These are phyloP conservation scores for Fusarium sp. DNA, from an alignment of 2,329 filamentous ascomycete genomes.

Conservation along the genomic window DNA sequence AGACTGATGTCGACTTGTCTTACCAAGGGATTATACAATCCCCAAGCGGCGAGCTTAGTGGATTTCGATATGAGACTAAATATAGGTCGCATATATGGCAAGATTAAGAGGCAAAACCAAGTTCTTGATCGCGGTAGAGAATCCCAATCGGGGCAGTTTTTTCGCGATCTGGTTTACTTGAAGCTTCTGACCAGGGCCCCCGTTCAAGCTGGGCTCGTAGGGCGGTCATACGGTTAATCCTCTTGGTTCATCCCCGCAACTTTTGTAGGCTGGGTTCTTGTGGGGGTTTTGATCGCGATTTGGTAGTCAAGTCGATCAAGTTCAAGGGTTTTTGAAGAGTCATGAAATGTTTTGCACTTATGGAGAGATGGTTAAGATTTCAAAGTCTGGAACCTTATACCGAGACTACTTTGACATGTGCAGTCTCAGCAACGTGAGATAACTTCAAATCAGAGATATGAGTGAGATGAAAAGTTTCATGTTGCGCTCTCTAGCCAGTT, in stretches of 20 bases:
- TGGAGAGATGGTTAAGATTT: neutral
- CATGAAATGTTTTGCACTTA: neutral
- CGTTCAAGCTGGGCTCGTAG: constrained; percentile 43
- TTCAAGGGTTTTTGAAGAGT: constrained; percentile 6
- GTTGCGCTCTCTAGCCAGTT: constrained; percentile 4
- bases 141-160: constrained; percentile 26
- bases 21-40: constrained; percentile 11
- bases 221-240: constrained; percentile 42
- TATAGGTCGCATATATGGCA: constrained; percentile 1
- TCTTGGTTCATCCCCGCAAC: constrained; percentile 44
- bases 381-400: neutral
- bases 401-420: neutral
- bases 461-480: constrained; percentile 4
- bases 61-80: constrained; percentile 1
- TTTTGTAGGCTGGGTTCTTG: constrained; percentile 18
- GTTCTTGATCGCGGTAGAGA: constrained; percentile 11
- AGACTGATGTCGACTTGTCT: constrained; percentile 15
- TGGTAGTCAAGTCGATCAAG: constrained; percentile 22
- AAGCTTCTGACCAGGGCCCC: constrained; percentile 33
- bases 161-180: constrained; percentile 38
- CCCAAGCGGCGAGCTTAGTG: constrained; percentile 6
- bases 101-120: constrained; percentile 24
- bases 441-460: neutral
- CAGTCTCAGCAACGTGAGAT: neutral
- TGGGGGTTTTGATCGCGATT: constrained; percentile 31